Evolutionary conservation across 345 rosid genomes (phyloP), one percentile per base, ranked within the genome.

Genomic region (Trapa incisa): DNA sequence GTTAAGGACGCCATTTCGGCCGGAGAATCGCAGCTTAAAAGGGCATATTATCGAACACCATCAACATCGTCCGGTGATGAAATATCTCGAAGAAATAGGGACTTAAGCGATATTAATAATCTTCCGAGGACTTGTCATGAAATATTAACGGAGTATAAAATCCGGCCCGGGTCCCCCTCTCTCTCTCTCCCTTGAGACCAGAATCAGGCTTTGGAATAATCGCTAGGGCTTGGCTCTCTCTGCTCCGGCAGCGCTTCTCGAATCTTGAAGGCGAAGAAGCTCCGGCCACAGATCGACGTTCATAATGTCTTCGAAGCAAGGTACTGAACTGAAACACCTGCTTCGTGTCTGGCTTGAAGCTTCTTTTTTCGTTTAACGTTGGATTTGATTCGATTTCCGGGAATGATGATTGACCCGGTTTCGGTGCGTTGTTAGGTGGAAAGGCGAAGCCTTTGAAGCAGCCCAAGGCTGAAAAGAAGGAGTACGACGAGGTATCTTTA

Each of bases 371-470:
- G 9, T 48, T 29, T 12, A n/a, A 45, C 11, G 7, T 45, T 45
- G 48, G 48, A 45, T 7, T 45, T 22, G 33, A n/a, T 17, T 54
- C 33, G 4, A 7, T 54, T 4, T 54, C 35, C 1, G 60, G 60
- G 0, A 54, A 17, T 1, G 60, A n/a, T n/a, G 9, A 29, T 41
- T 56, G 57, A 0, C 3, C 61, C 33, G 65, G 12, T 42, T 29
- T 33, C 33, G 48, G 7, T 38, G 61, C 54, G 45, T 48, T 56
- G 1, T 4, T 29, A 73, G 76, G 76, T 32, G 96, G 96, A 74
- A 89, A 89, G 72, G 85, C 87, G 42, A 89, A 89, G 77, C 96
- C 96, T 71, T 81, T 89, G 96, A 89, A 89, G 89, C 83, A 77
- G 61, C 86, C 96, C 38, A 89, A 86, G 75, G 56, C 73, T 45